Evolutionary conservation across 2,329 filamentous ascomycete genomes (phyloP), one percentile per base, ranked within the genome.

Genomic region (Pseudogymnoascus sp.): DNA sequence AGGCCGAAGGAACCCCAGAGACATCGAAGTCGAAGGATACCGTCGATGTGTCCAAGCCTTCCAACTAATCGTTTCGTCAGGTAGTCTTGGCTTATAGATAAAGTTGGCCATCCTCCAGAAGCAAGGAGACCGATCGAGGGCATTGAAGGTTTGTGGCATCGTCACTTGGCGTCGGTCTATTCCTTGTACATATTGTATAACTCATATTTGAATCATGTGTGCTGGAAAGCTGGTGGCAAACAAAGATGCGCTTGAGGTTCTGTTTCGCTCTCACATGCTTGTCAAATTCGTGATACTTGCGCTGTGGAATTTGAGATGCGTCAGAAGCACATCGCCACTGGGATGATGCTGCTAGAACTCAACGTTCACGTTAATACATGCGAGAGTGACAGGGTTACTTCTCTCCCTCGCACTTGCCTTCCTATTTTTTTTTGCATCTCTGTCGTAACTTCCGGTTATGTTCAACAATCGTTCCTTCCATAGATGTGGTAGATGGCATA

Each of bases 1-100:
- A 85, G 75, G 73, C 75, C n/a, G 82, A 86, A 72, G 83, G 82
- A 30, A 72, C 75, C 60, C 78, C 78, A 30, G 82, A 85, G 58
- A 79, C 80, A 9, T 79, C 82, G 22, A 85, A 85, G 71, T 66
- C 76, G 25, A 78, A 80, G 70, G 80, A 80, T 33, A 79, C 79
- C 9, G 73, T 82, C 59, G 74, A 78, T 38, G 70, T 73, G 5
- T 66, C 67, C 63, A 63, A 65, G 66, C 22, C 62, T 55, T 12
- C 49, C 9, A 55, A 55, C 7, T 55, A 55, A 55, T 6, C 16
- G 7, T 35, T 28, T 33, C 28, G 28, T 35, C 11, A 19, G 28
- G 11, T 55, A 22, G 9, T 16, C 45, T 2, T 33, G n/a, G 25
- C 45, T 19, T 30, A 55, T 52, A 52, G 45, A 52, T 16, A 9